Evolutionary conservation across 2,329 filamentous ascomycete genomes (phyloP).

Genomic region (Fusarium clavum): DNA sequence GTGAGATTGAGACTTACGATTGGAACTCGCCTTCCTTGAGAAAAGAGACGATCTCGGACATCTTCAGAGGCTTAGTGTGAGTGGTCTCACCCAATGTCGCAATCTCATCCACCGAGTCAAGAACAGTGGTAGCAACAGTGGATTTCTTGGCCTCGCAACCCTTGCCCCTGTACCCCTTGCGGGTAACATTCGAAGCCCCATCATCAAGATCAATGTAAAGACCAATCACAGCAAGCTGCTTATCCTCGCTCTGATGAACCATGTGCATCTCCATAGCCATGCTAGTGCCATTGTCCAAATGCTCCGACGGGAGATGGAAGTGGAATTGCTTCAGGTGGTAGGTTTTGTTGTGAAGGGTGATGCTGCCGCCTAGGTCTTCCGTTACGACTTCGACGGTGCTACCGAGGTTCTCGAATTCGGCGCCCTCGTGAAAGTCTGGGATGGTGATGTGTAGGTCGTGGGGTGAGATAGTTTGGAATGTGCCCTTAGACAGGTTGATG

Average conservation of each 20-base stretch:
- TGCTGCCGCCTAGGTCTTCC: conserved; percentile 57
- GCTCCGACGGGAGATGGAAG: conserved; percentile 71
- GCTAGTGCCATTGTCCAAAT: conserved; percentile 58
- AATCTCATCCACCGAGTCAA: conserved; percentile 49
- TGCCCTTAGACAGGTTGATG: conserved; percentile 59
- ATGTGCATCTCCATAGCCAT: conserved; percentile 49
- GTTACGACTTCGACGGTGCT: conserved; percentile 62
- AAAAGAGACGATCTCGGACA: conserved; percentile 52
- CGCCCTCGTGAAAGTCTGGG: conserved; percentile 50
- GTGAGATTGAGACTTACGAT: conserved; percentile 37
- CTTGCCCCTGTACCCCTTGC: conserved; percentile 1
- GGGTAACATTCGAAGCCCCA: not conserved
- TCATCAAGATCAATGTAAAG: conserved; percentile 43
- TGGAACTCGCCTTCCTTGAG: conserved; percentile 47
- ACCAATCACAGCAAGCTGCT: conserved; percentile 47
- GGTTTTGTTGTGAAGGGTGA: conserved; percentile 53
- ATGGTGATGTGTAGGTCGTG: conserved; percentile 52
- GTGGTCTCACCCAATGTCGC: conserved; percentile 54
- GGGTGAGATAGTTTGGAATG: conserved; percentile 49
- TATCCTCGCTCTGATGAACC: conserved; percentile 41
- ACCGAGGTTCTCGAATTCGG: conserved; percentile 63
- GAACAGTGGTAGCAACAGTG: conserved; percentile 52
- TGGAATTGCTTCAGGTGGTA: conserved; percentile 67
- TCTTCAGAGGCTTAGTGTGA: conserved; percentile 55
- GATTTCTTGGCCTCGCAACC: conserved; percentile 15